Evolutionary conservation across 2,329 filamentous ascomycete species (phyloP), one percentile per base, ranked within the genome.

Genomic region (Helicocarpus griseus): DNA sequence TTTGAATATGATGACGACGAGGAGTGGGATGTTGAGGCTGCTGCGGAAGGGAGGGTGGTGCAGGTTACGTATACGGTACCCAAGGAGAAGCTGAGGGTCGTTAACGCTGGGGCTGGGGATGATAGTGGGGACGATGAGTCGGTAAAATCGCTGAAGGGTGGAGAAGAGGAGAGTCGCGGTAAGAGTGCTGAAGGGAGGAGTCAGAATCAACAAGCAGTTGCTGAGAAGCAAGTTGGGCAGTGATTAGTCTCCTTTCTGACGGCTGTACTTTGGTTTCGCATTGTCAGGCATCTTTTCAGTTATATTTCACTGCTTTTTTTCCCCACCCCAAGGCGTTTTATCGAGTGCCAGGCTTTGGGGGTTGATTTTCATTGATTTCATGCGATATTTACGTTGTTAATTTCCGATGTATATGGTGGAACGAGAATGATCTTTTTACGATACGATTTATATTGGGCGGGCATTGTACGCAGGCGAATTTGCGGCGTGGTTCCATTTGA

Each of bases 31-130:
- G 80, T 90, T 36, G 86, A 90, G 65, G 75, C 78, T 51, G 85
- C 86, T 2, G 79, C 85, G 1, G 83, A 88, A 69, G 79, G 79
- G 53, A 72, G 85, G 21, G 74, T 87, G 7, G 86, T 90, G 54
- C 86, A 90, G 67, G 80, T 89, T 63, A 93, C 95, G 80, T 97
- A 95, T 68, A 96, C 91, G 0, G 89, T 96, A 54, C 91, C 93
- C 2, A 89, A 85, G 66, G 86, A 91, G 67, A 81, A 82, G 59
- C 70, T 97, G 56, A 75, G 91, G 24, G 89, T 97, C n/a, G 91
- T 96, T 19, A 97, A 97, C 65, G 84, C 80, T 48, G 85, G 65
- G 3, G 63, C 60, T n/a, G 57, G 62, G 3, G 67, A 70, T 53
- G 54, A 63, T 50, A n/a, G n/a, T n/a, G n/a, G n/a, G n/a, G 65